Evolutionary conservation across 495 filamentous ascomycete species (phyloP).

Genomic region (Halenospora varia): DNA sequence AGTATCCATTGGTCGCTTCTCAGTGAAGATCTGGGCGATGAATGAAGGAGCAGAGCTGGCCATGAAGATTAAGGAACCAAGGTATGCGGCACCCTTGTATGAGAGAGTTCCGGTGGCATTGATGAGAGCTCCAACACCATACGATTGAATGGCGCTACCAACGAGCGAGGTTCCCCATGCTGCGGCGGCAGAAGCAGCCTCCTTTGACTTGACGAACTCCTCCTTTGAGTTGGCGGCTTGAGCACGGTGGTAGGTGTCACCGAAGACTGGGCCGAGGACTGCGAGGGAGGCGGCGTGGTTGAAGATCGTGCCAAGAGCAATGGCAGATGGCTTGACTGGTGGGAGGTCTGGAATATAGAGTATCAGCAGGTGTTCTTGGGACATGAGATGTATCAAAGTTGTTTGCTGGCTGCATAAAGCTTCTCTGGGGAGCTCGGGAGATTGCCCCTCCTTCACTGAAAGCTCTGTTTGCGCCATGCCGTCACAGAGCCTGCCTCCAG

Average conservation of each 20-base stretch:
- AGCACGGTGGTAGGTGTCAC: slow-evolving; percentile 90
- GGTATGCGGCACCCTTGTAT: slow-evolving; percentile 96
- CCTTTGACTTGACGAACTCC: slow-evolving; percentile 91
- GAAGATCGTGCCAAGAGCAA: slow-evolving; percentile 92
- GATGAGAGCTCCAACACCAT: slow-evolving; percentile 91
- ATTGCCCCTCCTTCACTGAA: too few relatives aligned
- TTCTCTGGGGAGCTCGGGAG: too few relatives aligned
- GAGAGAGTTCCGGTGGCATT: slow-evolving; percentile 90
- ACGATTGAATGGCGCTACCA: slow-evolving; percentile 86
- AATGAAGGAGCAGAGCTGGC: slow-evolving; percentile 88
- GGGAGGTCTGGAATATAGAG: slow-evolving; percentile 66
- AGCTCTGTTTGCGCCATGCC: slow-evolving; percentile 10
- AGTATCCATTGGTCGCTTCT: slow-evolving; percentile 87
- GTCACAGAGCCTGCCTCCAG: slow-evolving; percentile 6
- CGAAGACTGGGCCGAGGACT: slow-evolving; percentile 86
- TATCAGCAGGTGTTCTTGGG: slow-evolving; percentile 12
- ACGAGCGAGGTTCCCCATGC: slow-evolving; percentile 87
- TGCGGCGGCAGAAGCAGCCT: slow-evolving; percentile 80
- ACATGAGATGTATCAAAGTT: slow-evolving; percentile 22
- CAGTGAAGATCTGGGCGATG: slow-evolving; percentile 78
- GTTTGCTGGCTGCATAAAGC: too few relatives aligned
- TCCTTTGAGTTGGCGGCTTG: slow-evolving; percentile 91
- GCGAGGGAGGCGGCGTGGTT: slow-evolving; percentile 80
- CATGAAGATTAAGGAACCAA: slow-evolving; percentile 86
- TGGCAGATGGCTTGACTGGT: slow-evolving; percentile 95